phyloP scores from a whole-genome alignment of 352 stramenopile genomes.

The Phytophthora pinifolia region DNA sequence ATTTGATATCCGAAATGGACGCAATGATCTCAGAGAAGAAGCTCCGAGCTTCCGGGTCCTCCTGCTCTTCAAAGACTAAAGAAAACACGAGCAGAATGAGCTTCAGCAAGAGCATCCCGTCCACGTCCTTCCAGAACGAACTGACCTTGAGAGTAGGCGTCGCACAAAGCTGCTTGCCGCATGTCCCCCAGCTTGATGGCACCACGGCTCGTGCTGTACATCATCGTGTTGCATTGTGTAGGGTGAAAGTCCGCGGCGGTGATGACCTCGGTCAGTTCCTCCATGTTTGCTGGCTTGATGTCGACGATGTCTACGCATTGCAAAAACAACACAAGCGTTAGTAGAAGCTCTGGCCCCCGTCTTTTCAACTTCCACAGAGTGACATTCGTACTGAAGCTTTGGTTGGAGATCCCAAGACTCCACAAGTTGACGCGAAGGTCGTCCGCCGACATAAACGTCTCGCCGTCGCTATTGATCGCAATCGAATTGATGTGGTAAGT shows the following conservation, averaged over 20 bases:
- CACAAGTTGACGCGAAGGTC: conserved; percentile 97
- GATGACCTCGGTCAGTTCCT: conserved; percentile 97
- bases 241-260: conserved; percentile 94
- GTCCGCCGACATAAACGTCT: conserved; percentile 96
- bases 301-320: conserved; percentile 90
- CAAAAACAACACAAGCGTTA: conserved; percentile 1
- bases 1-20: conserved; percentile 95
- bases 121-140: no score
- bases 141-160: conserved; percentile 75
- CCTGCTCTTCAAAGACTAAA: conserved; percentile 79
- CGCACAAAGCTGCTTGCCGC: conserved; percentile 87
- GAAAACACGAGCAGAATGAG: neutral
- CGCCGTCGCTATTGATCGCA: conserved; percentile 92
- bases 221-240: conserved; percentile 93
- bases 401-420: conserved; percentile 89
- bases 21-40: conserved; percentile 97
- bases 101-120: no score
- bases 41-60: conserved; percentile 79
- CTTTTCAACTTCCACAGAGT: neutral
- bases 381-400: conserved; percentile 85
- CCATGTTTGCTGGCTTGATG: conserved; percentile 97
- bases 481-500: conserved; percentile 98
- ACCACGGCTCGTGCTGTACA: conserved; percentile 94
- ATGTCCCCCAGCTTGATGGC: conserved; percentile 94
- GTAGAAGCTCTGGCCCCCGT: no score